Base-by-base conservation (phyloP, 176 grass and related monocot species). In the Phragmites australis region DNA sequence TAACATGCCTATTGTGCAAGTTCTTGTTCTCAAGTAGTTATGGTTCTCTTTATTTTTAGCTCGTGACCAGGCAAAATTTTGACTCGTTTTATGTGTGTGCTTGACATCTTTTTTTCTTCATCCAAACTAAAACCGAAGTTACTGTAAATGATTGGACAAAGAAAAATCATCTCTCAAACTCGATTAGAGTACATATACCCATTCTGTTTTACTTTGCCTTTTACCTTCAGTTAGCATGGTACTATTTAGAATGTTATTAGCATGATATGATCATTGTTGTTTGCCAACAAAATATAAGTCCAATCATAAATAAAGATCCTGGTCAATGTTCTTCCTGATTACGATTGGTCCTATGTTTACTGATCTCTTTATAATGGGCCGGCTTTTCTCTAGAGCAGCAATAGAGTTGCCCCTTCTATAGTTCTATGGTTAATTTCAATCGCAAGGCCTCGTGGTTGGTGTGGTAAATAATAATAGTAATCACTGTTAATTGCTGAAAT, bases 81-180 rank as follows among this genome's bases (percentile, higher is more conserved):
- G 77, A 30, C 8, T 72, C 80, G 26, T 84, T 50, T 30, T 70
- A 48, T 47, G 1, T 70, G 39, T 65, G 37, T 68, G 30, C 21
- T 70, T 70, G 16, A 0, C 34, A 75, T 53, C 6, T 51, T 81
- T 60, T 32, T 50, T 75, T 54, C 46, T 6, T 41, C 6, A 19
- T 64, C 50, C 23, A 44, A 56, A 69, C 11, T 68, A 62, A 84
- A 42, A 65, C 39, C 6, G 1, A 49, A 55, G 10, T 16, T 14
- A 9, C 12, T n/a, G 6, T 46, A 18, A 53, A 78, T 13, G 6
- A 69, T 57, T 16, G 15, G 11, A 18, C 19, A 44, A 57, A 30
- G 3, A 25, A 56, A 55, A 54, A 6, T n/a, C 37, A 29, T 83
- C 6, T 22, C 39, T 22, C n/a, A 48, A 21, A 57, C 18, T 52